Evolutionary conservation across 2,329 filamentous ascomycete genomes (phyloP), one percentile per base, ranked within the genome.

Genomic region (Aspergillus sp.): DNA sequence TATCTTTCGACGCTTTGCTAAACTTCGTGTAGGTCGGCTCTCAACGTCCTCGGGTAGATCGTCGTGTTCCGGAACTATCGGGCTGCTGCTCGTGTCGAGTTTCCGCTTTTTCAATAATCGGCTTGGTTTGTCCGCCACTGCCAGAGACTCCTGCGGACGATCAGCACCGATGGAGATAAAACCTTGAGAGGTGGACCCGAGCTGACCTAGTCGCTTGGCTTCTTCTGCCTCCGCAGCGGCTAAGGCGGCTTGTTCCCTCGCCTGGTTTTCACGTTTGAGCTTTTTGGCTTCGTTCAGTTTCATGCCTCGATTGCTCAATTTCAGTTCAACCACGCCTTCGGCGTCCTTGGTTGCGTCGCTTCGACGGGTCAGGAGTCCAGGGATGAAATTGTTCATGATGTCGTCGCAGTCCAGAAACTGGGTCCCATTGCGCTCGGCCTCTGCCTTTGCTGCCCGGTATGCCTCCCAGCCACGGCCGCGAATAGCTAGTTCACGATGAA

Each of bases 281-380:
- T 85, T 86, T 73, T 86, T 86, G 37, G 84, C 80, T 61, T 86
- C 84, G 63, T 84, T 84, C 58, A 86, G 72, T 65, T 83, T 83
- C 80, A 84, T 85, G 59, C 82, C 83, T 50, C 83, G 79, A 64
- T 85, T 85, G 66, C 81, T 81, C 14, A 84, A 70, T 57, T 81
- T 79, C 5, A 79, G 79, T 61, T 85, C 82, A 39, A 79, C 78
- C n/a, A 60, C 54, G 41, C 67, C 69, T 47, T 76, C 67, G 14
- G 71, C 59, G 52, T 76, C 73, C 46, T 72, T 71, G 47, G 69
- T 71, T 35, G 71, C 75, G 48, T 81, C 77, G 47, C 72, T 75
- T 50, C 72, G 74, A 43, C 71, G 73, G 23, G 76, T 76, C 31
- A 74, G 65, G 57, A 73, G 71, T 27, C 73, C 73, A n/a, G 72